A percentile compares a stretch with the other conserved stretches of the same genome.
Evolutionary conservation across 805 yeast species (phyloP).

Genomic region (Yamadazyma scolyti): DNA sequence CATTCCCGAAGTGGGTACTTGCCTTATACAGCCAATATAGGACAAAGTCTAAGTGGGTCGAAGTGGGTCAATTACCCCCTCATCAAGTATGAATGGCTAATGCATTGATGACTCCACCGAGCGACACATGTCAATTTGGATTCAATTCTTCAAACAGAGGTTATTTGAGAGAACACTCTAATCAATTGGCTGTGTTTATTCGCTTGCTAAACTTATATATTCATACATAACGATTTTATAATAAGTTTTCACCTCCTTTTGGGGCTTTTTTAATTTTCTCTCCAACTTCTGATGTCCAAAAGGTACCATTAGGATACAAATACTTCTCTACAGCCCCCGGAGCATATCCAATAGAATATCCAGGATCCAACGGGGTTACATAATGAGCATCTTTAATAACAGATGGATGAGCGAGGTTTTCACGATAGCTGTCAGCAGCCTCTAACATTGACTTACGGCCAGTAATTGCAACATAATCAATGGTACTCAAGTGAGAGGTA

Average conservation of each 20-base stretch:
- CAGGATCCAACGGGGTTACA: slow-evolving; percentile 14
- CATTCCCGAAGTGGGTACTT: no score
- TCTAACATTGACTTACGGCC: slow-evolving; percentile 14
- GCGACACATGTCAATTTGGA: no score
- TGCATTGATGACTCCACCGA: no score
- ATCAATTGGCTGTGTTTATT: no score
- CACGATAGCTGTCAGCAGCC: slow-evolving; percentile 15
- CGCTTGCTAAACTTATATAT: no score
- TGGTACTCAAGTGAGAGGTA: slow-evolving; percentile 12
- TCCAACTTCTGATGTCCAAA: slow-evolving; percentile 16
- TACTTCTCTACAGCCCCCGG: slow-evolving; percentile 13
- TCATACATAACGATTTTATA: no score
- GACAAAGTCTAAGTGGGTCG: no score
- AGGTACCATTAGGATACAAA: slow-evolving; percentile 11
- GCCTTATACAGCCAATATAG: no score
- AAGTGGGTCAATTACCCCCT: no score
- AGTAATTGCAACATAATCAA: slow-evolving; percentile 12
- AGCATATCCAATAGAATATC: slow-evolving; percentile 13
- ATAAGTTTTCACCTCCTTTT: slow-evolving; percentile 11
- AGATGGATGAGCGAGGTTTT: slow-evolving; percentile 12
- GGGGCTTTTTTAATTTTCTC: slow-evolving; percentile 12
- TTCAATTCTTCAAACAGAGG: no score
- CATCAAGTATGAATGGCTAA: no score
- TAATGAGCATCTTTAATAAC: slow-evolving; percentile 13
- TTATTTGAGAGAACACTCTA: no score